A percentile compares a stretch with the other conserved stretches of the same genome.
Conservation (phyloP, 805 yeast genomes). For the Hanseniaspora hatyaiensis region DNA sequence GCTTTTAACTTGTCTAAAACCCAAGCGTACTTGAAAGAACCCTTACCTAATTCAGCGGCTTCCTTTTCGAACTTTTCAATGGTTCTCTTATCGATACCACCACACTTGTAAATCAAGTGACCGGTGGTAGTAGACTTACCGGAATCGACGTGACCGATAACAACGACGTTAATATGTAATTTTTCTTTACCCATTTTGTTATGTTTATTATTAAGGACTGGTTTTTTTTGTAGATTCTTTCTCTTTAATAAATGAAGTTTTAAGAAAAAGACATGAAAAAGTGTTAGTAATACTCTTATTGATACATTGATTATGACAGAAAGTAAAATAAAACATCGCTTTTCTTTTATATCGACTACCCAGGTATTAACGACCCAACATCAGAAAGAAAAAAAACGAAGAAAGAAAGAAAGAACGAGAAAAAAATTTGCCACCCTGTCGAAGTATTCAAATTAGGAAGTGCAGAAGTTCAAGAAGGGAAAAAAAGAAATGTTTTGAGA, state of each 20-base stretch:
- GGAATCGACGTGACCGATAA: slow-evolving; percentile 99
- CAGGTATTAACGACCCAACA: background rate
- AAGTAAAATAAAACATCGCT: background rate
- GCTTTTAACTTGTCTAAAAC: slow-evolving; percentile 91
- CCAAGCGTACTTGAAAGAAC: slow-evolving; percentile 97
- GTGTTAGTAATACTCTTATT: background rate
- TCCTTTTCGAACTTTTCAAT: slow-evolving; percentile 97
- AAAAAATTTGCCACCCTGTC: slow-evolving; percentile 3
- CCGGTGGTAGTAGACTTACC: slow-evolving; percentile 99
- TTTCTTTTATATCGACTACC: slow-evolving; percentile 4
- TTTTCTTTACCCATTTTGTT: slow-evolving; percentile 75
- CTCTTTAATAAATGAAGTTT: background rate
- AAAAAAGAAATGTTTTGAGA: too few species aligned
- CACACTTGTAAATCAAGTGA: slow-evolving; percentile 98
- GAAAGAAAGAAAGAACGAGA: background rate
- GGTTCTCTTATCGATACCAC: slow-evolving; percentile 98
- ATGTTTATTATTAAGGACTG: slow-evolving; percentile 18
- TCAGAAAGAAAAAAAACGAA: too few species aligned
- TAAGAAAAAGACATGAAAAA: background rate
- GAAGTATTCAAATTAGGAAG: too few species aligned
- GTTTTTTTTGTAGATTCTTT: background rate
- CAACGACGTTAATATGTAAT: slow-evolving; percentile 98
- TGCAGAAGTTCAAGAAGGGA: too few species aligned
- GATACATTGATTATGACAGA: background rate
- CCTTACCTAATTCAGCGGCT: slow-evolving; percentile 94